Evolutionary conservation across 1,139 yeast species (phyloP).

Genomic region (Pichia sp.): DNA sequence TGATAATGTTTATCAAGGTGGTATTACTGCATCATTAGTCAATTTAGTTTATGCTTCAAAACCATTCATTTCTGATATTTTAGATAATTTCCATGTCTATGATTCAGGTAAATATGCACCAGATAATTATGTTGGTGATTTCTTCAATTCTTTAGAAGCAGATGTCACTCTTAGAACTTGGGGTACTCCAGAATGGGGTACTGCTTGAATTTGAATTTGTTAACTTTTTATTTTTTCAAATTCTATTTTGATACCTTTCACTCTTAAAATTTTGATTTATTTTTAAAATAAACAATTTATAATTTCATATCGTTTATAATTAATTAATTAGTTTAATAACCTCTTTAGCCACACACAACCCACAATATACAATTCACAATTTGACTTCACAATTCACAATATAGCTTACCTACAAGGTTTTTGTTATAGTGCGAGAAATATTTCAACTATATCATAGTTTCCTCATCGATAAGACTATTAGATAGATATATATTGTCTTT

Average conservation of each 20-base stretch:
- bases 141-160: constrained; percentile 43
- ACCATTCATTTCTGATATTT: constrained; percentile 50
- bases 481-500: no score
- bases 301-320: no score
- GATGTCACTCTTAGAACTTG: constrained; percentile 28
- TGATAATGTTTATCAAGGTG: constrained; percentile 47
- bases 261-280: not conserved
- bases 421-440: no score
- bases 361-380: no score
- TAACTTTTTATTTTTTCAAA: not conserved
- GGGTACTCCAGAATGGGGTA: constrained; percentile 23
- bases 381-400: no score
- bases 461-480: no score
- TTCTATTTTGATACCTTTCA: constrained; percentile 1
- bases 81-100: constrained; percentile 49
- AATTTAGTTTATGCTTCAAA: constrained; percentile 51
- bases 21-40: constrained; percentile 41
- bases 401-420: no score
- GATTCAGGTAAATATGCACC: constrained; percentile 37
- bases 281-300: not conserved
- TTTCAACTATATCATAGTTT: no score
- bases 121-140: constrained; percentile 55
- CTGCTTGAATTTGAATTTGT: constrained; percentile 7
- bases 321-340: no score
- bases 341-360: no score